Conservation (phyloP, 768 basidiomycete species). For the Serendipita sp. region DNA sequence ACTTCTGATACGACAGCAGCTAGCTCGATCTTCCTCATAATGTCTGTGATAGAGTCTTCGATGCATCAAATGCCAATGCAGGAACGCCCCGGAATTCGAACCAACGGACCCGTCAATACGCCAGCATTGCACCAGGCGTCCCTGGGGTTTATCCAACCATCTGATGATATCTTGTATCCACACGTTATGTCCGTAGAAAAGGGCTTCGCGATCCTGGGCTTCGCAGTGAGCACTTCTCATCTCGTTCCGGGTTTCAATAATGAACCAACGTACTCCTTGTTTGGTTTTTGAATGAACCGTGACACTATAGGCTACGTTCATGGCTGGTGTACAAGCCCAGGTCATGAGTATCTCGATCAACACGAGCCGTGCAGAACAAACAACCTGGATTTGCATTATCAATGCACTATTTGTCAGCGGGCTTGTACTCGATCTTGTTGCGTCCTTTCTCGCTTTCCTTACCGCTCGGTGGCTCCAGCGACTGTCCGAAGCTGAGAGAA, state of each 20-base stretch:
- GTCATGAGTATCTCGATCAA: not conserved
- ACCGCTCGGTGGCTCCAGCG: not conserved
- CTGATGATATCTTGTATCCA: not conserved
- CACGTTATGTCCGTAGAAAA: not conserved
- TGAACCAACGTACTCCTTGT: too few species aligned
- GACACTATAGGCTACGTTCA: not conserved
- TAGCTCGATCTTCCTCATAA: too few species aligned
- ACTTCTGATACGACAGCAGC: too few species aligned
- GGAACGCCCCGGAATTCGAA: too few species aligned
- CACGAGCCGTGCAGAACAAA: not conserved
- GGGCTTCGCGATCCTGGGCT: not conserved
- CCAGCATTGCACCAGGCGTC: too few species aligned
- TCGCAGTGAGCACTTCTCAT: not conserved
- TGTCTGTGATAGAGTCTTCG: too few species aligned
- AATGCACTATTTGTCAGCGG: not conserved
- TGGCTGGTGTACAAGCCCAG: not conserved
- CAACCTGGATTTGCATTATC: not conserved
- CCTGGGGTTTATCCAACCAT: too few species aligned
- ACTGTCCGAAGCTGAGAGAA: not conserved
- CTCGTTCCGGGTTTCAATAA: not conserved
- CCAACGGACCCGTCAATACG: too few species aligned
- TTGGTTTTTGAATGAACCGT: too few species aligned
- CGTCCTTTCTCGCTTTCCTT: not conserved
- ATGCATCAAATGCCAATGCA: too few species aligned
- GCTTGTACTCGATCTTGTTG: not conserved